Evolutionary conservation across 1,284 basidiomycete species (phyloP).

Genomic region (Leccinum cinnamomeum): DNA sequence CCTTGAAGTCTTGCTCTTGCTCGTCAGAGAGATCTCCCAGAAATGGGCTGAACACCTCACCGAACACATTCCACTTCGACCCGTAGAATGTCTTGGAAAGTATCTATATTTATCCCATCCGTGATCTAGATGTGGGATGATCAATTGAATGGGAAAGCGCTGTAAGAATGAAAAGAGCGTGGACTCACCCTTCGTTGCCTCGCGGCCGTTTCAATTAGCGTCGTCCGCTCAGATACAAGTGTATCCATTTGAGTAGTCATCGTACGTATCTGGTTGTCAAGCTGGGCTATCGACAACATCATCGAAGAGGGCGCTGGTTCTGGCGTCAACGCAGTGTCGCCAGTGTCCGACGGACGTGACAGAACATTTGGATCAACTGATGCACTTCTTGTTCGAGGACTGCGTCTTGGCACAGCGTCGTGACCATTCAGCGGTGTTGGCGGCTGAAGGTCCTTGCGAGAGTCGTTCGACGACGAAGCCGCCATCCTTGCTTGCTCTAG

Average conservation of each 20-base stretch:
- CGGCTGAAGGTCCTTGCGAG: neutral
- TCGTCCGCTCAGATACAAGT: slow-evolving; percentile 39
- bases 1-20: slow-evolving; percentile 22
- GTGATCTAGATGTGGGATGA: slow-evolving; percentile 10
- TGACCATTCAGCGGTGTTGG: neutral
- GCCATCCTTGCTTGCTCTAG: slow-evolving; percentile 24
- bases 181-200: slow-evolving; percentile 28
- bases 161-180: neutral
- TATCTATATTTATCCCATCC: slow-evolving; percentile 19
- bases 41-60: slow-evolving; percentile 18
- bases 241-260: slow-evolving; percentile 38
- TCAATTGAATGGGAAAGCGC: neutral
- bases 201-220: slow-evolving; percentile 28
- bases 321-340: neutral
- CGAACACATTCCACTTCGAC: slow-evolving; percentile 40
- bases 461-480: neutral
- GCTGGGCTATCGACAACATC: slow-evolving; percentile 22
- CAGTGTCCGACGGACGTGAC: slow-evolving; percentile 3
- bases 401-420: neutral
- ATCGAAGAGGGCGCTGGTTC: slow-evolving; percentile 6
- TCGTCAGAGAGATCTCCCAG: neutral
- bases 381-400: slow-evolving; percentile 24
- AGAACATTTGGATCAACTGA: slow-evolving; percentile 24
- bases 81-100: slow-evolving; percentile 24
- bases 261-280: slow-evolving; percentile 38